These are phyloP conservation scores for Mortierella sp. DNA, from an alignment of 371 early-diverging fungal species.

Conservation along the genomic window DNA sequence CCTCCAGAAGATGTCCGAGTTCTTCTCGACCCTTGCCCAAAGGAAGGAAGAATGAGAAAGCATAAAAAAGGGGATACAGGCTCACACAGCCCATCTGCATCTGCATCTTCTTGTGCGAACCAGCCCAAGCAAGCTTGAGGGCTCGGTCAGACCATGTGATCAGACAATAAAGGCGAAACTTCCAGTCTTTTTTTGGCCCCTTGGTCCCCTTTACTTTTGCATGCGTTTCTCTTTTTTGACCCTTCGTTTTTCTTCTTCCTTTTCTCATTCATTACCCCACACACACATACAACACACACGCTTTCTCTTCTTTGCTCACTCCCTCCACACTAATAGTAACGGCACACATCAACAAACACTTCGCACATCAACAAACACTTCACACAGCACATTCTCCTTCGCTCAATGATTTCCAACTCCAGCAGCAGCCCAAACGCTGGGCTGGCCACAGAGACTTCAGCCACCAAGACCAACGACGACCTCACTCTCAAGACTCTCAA, in stretches of 20 bases:
- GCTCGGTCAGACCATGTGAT: neutral
- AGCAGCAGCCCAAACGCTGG: slow-evolving; percentile 10
- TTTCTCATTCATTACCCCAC: neutral
- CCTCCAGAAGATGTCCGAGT: slow-evolving; percentile 14
- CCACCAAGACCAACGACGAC: neutral
- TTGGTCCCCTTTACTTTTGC: neutral
- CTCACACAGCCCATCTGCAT: slow-evolving; percentile 1
- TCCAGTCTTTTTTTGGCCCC: neutral
- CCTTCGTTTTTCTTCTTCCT: neutral
- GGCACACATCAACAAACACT: no score
- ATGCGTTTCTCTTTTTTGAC: neutral
- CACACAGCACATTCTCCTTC: neutral
- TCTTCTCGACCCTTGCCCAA: slow-evolving; percentile 11
- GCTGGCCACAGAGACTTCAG: slow-evolving; percentile 13
- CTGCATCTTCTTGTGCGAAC: neutral
- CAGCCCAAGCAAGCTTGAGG: neutral
- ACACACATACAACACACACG: neutral
- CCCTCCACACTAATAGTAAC: neutral
- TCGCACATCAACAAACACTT: neutral
- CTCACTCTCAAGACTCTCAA: neutral
- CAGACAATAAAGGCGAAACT: slow-evolving; percentile 1
- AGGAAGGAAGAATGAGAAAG: slow-evolving; percentile 12
- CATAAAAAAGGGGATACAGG: neutral
- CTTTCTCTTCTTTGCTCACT: neutral
- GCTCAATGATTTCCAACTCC: slow-evolving; percentile 37